These are phyloP conservation scores for Dacryopinax spathularia DNA, from an alignment of 768 basidiomycete genomes.

Conservation along the genomic window DNA sequence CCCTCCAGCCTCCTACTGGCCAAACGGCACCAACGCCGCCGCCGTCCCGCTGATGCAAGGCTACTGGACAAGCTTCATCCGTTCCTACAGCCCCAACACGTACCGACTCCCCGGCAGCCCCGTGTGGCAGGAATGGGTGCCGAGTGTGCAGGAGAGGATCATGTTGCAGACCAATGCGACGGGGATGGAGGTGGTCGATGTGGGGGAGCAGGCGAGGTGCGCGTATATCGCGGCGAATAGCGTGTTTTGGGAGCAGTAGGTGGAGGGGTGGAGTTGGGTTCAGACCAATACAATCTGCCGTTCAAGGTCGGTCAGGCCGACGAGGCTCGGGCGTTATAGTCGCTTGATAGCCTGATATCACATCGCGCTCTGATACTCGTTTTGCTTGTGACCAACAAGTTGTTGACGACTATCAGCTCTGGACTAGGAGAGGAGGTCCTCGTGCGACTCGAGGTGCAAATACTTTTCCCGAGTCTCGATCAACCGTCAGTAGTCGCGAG, in stretches of 20 bases:
- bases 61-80: neutral
- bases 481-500: too few relatives aligned
- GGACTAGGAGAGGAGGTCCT: too few relatives aligned
- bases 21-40: neutral
- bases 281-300: too few relatives aligned
- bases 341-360: too few relatives aligned
- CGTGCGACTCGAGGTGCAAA: too few relatives aligned
- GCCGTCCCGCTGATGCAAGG: neutral
- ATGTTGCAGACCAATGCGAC: neutral
- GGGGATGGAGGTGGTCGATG: neutral
- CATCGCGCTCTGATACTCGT: too few relatives aligned
- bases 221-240: neutral
- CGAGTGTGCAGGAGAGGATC: neutral
- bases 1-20: neutral
- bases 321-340: too few relatives aligned
- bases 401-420: too few relatives aligned
- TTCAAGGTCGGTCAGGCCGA: too few relatives aligned
- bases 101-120: neutral
- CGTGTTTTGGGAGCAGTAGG: neutral
- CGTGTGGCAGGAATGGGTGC: neutral
- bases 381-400: too few relatives aligned
- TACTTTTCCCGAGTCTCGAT: too few relatives aligned
- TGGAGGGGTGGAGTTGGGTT: too few relatives aligned
- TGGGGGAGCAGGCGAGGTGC: neutral
- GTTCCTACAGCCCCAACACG: neutral